Evolutionary conservation across 106 monocot species (phyloP).

Genomic region (Amphibolis antarctica): DNA sequence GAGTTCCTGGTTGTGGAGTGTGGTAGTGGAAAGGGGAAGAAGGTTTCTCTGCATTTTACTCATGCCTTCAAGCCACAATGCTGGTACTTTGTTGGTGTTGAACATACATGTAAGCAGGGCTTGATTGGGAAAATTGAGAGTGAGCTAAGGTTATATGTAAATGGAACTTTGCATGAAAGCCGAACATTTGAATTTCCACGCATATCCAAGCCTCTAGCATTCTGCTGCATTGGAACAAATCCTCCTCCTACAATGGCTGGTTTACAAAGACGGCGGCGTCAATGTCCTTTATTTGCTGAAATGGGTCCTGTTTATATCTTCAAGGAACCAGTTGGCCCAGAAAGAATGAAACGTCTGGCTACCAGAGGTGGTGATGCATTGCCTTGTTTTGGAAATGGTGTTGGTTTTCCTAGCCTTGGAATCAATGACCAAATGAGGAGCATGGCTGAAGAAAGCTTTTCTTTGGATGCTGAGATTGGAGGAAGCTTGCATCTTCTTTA

Average conservation of each 20-base stretch:
- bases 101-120: constrained; percentile 74
- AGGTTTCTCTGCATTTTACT: constrained; percentile 73
- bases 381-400: constrained; percentile 77
- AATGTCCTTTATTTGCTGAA: constrained; percentile 91
- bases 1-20: constrained; percentile 92
- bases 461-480: constrained; percentile 64
- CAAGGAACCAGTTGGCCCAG: constrained; percentile 81
- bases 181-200: constrained; percentile 75
- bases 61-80: constrained; percentile 68
- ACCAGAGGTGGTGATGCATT: constrained; percentile 67
- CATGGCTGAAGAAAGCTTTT: constrained; percentile 64
- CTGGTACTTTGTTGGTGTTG: constrained; percentile 93
- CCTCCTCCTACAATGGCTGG: constrained; percentile 85
- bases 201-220: constrained; percentile 76
- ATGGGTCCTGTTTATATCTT: constrained; percentile 96
- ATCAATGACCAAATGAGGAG: constrained; percentile 43
- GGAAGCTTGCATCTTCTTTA: constrained; percentile 77
- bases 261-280: constrained; percentile 54
- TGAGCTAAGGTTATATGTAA: constrained; percentile 79
- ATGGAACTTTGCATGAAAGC: constrained; percentile 81
- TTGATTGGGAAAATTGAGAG: constrained; percentile 83
- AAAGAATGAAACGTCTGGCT: constrained; percentile 67
- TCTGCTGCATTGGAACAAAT: constrained; percentile 91
- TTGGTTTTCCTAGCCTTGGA: constrained; percentile 47
- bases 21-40: constrained; percentile 71